Evolutionary conservation across 192 early-diverging fungal genomes (phyloP), one percentile per base, ranked within the genome.

Genomic region (Allomyces arbusculus): DNA sequence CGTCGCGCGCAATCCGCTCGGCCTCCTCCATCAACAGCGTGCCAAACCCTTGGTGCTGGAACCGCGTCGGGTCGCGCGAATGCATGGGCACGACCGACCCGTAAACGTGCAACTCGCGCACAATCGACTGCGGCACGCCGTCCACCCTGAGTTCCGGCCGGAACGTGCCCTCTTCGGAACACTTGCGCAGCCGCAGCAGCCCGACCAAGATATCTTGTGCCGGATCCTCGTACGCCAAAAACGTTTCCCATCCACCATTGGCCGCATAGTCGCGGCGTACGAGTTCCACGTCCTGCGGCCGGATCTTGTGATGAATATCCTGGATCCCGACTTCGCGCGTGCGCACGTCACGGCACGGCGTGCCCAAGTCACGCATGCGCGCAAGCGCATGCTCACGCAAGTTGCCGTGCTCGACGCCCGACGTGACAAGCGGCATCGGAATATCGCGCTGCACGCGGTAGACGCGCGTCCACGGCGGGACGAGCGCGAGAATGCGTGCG

Each of bases 11-110:
- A 77, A 99, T 99, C 24, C 96, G 73, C 79, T 97, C 96, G 1
- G 96, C 96, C 75, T 99, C 96, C 68, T 99, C 96, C 96, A 99
- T 99, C 65, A 99, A 71, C 74, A 99, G 73, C 2, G 94, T 95
- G 43, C 96, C 96, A 71, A 93, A 99, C 0, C 96, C 96, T 76
- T 92, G 96, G 75, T 99, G 96, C 78, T 99, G 96, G 82, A 99
- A 99, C 77, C 94, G 94, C 8, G 87, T 94, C 23, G 96, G 96
- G 63, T 99, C 92, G 26, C 96, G 82, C 65, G 84, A 89, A 68
- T 96, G 94, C 70, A 99, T 86, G 6, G 94, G 94, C 26, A 99
- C 94, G 1, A 91, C 94, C 23, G 83, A 89, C 2, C 96, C 96
- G 72, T 99, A 99, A 14, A 99, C 96, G 67, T 99, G 96, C 65